phyloP scores from a whole-genome alignment of 2,329 filamentous ascomycete species.

The Exophiala sp. region DNA sequence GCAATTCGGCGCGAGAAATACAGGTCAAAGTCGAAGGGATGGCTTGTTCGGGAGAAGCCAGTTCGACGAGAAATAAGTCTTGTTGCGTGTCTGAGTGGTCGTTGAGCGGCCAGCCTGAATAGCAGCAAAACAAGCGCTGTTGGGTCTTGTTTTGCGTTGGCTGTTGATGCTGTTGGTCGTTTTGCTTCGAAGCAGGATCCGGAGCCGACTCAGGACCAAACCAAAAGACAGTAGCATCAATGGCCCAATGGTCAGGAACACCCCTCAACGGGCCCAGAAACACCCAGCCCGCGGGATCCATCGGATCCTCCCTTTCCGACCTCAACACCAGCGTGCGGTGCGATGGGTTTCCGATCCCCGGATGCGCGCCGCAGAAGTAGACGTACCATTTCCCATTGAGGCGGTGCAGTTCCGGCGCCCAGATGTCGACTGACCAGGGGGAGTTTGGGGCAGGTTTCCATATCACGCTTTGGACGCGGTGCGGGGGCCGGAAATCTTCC shows the following conservation, averaged over 20 bases:
- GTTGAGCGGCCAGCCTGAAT: slow-evolving; percentile 26
- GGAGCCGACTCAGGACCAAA: not conserved
- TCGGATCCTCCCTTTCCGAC: slow-evolving; percentile 18
- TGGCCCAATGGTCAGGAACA: slow-evolving; percentile 27
- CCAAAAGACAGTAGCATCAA: slow-evolving; percentile 27
- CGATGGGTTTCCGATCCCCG: slow-evolving; percentile 20
- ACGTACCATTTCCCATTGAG: slow-evolving; percentile 51
- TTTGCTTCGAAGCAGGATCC: too few species aligned
- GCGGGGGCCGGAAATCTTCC: slow-evolving; percentile 30
- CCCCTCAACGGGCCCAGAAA: slow-evolving; percentile 26
- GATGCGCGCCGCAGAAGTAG: slow-evolving; percentile 36
- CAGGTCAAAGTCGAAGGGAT: slow-evolving; percentile 11
- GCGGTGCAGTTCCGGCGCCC: slow-evolving; percentile 52
- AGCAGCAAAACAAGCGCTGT: slow-evolving; percentile 22
- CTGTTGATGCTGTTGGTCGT: not conserved
- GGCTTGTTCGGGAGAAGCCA: slow-evolving; percentile 19
- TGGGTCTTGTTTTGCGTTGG: not conserved
- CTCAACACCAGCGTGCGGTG: slow-evolving; percentile 25
- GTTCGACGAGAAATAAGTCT: slow-evolving; percentile 24
- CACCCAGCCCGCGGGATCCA: slow-evolving; percentile 20
- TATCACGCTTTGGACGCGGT: slow-evolving; percentile 26
- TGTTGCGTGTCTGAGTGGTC: slow-evolving; percentile 27
- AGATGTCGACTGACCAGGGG: slow-evolving; percentile 44
- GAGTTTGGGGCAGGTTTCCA: slow-evolving; percentile 40
- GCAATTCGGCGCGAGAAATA: slow-evolving; percentile 20